Evolutionary conservation across 2,329 filamentous ascomycete genomes (phyloP).

Genomic region (Mycosphaerelloides madeirae): DNA sequence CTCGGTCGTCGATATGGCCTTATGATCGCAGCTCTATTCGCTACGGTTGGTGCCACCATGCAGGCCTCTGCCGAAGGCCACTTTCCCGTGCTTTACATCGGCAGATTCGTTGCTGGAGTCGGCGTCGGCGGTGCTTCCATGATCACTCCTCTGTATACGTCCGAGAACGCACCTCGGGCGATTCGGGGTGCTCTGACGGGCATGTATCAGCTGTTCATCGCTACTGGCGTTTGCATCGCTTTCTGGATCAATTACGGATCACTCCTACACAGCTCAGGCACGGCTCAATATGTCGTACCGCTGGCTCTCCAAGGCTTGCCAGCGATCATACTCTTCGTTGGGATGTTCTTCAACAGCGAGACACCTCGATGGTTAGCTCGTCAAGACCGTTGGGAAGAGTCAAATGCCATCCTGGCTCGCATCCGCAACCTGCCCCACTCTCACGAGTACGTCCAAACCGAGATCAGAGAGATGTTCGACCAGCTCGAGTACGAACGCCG

Average conservation of each 20-base stretch:
- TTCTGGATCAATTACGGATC: conserved; percentile 54
- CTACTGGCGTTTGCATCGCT: conserved; percentile 48
- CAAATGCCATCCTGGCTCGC: conserved; percentile 45
- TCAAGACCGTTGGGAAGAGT: conserved; percentile 61
- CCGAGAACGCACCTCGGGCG: conserved; percentile 47
- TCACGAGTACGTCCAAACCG: conserved; percentile 47
- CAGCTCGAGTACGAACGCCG: conserved; percentile 55
- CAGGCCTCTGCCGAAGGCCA: conserved; percentile 56
- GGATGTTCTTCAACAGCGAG: conserved; percentile 54
- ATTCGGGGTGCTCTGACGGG: conserved; percentile 57
- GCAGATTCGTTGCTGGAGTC: conserved; percentile 46
- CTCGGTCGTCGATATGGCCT: conserved; percentile 67
- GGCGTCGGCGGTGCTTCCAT: conserved; percentile 45
- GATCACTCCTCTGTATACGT: conserved; percentile 57
- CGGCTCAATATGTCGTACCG: conserved; percentile 50
- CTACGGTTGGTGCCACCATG: conserved; percentile 66
- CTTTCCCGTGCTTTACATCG: conserved; percentile 19
- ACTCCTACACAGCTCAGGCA: conserved; percentile 42
- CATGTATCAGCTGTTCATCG: conserved; percentile 57
- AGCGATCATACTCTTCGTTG: conserved; percentile 54
- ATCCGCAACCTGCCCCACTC: conserved; percentile 57
- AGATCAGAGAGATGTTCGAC: conserved; percentile 58
- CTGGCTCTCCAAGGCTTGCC: conserved; percentile 62
- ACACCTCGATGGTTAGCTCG: conserved; percentile 61
- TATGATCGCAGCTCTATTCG: conserved; percentile 54